Percentiles rank a stretch among this genome's conserved stretches.
Conservation (phyloP, 2,329 filamentous ascomycete species). For the Grosmannia serpens region DNA sequence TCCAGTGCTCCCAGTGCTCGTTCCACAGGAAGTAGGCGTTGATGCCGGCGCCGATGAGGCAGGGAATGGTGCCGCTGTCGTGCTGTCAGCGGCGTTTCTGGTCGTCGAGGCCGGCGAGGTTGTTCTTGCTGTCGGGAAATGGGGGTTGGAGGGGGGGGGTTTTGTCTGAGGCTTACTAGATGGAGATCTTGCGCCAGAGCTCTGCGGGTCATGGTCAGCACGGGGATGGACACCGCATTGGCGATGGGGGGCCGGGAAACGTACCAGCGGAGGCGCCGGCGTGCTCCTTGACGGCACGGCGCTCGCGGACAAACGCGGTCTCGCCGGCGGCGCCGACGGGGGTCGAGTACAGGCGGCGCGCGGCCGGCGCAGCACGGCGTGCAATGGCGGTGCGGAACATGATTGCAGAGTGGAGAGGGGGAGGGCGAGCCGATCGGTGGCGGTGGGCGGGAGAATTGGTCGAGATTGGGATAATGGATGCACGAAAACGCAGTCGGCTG, state of each 20-base stretch:
- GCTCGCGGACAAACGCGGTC: constrained; percentile 90
- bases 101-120: too few relatives aligned
- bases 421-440: not conserved
- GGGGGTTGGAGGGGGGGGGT: not conserved
- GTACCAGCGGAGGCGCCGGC: constrained; percentile 72
- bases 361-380: constrained; percentile 10
- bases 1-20: constrained; percentile 95
- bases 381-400: constrained; percentile 12
- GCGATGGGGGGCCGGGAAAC: not conserved
- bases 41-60: constrained; percentile 55
- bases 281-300: constrained; percentile 81
- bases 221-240: not conserved
- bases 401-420: not conserved
- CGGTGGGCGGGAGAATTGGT: not conserved
- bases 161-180: constrained; percentile 67
- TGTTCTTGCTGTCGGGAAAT: too few relatives aligned
- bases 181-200: constrained; percentile 88
- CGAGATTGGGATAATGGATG: not conserved
- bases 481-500: constrained; percentile 5
- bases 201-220: constrained; percentile 41
- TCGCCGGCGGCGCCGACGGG: constrained; percentile 32
- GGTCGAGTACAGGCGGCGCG: constrained; percentile 11
- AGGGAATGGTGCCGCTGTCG: constrained; percentile 60
- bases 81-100: not conserved
- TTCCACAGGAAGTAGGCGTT: constrained; percentile 90